Percentiles rank a stretch among this genome's conserved stretches.
These are phyloP conservation scores for Ceratobasidium theobromae DNA, from an alignment of 1,284 basidiomycete species.

Conservation along the genomic window DNA sequence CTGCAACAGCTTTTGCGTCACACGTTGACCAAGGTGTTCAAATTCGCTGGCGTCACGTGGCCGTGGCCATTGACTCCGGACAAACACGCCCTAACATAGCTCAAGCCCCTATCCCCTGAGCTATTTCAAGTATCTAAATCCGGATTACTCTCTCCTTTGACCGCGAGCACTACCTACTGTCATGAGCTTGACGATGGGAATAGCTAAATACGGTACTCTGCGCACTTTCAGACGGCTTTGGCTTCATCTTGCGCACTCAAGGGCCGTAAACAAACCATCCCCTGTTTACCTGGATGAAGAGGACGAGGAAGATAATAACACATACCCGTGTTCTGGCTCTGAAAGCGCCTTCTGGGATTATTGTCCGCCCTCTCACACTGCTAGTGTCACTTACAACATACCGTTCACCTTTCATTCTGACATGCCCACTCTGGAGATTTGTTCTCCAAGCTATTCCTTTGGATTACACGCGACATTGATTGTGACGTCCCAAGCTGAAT, in stretches of 20 bases:
- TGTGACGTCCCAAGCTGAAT: too few species aligned
- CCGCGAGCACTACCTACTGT: background rate
- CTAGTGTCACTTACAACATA: background rate
- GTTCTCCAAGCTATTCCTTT: background rate
- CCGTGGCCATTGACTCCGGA: background rate
- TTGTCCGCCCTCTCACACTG: background rate
- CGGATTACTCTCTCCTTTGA: background rate
- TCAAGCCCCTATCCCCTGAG: conserved; percentile 1
- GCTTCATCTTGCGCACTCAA: too few species aligned
- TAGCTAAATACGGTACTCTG: too few species aligned
- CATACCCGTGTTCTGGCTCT: background rate
- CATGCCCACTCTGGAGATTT: background rate
- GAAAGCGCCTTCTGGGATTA: background rate
- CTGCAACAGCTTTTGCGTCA: conserved; percentile 15
- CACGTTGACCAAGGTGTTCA: conserved; percentile 27
- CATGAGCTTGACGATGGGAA: background rate
- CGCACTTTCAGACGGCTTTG: too few species aligned
- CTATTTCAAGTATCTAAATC: background rate
- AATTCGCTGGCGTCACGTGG: conserved; percentile 27
- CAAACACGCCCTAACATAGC: background rate
- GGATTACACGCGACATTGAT: too few species aligned
- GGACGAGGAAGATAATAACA: background rate
- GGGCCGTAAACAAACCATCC: too few species aligned
- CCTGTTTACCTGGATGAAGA: too few species aligned
- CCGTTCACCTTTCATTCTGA: background rate